These are phyloP conservation scores for Chytridium lagenaria DNA, from an alignment of 371 early-diverging fungal species.

Conservation along the genomic window DNA sequence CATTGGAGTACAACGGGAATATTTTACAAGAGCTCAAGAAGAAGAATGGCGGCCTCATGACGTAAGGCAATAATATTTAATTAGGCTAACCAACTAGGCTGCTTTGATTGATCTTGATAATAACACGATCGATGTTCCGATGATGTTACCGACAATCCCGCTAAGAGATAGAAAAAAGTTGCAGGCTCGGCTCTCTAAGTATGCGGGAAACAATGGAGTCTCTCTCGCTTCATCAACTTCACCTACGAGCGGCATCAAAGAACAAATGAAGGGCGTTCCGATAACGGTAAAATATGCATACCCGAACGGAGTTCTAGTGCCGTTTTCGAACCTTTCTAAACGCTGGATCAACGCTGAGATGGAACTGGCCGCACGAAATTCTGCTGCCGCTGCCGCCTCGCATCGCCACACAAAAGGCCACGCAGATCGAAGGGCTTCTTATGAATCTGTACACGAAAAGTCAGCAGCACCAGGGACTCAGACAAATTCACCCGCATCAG, in stretches of 20 bases:
- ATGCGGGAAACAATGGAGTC: conserved; percentile 29
- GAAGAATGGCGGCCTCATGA: conserved; percentile 74
- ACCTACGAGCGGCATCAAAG: not conserved
- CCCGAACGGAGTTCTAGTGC: conserved; percentile 48
- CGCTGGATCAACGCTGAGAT: conserved; percentile 30
- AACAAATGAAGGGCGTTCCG: conserved; percentile 42
- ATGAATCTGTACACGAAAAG: not conserved
- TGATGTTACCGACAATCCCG: conserved; percentile 32
- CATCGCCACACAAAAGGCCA: not conserved
- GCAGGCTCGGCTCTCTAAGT: conserved; percentile 41
- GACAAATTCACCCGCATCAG: not conserved
- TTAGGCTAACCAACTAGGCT: conserved; percentile 37
- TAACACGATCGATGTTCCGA: conserved; percentile 34
- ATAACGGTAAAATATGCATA: conserved; percentile 59
- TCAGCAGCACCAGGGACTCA: too few relatives aligned
- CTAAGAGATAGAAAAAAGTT: conserved; percentile 52
- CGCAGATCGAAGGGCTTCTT: conserved; percentile 3
- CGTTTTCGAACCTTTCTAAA: conserved; percentile 26
- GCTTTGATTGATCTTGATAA: conserved; percentile 52
- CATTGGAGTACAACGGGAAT: conserved; percentile 71
- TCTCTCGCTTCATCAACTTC: not conserved
- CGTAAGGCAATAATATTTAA: conserved; percentile 48
- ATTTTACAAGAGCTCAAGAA: conserved; percentile 45
- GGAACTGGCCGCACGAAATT: not conserved
- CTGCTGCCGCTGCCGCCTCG: not conserved